Base-by-base conservation (phyloP, 2,329 filamentous ascomycete genomes). In the Arthrinium puccinioides region DNA sequence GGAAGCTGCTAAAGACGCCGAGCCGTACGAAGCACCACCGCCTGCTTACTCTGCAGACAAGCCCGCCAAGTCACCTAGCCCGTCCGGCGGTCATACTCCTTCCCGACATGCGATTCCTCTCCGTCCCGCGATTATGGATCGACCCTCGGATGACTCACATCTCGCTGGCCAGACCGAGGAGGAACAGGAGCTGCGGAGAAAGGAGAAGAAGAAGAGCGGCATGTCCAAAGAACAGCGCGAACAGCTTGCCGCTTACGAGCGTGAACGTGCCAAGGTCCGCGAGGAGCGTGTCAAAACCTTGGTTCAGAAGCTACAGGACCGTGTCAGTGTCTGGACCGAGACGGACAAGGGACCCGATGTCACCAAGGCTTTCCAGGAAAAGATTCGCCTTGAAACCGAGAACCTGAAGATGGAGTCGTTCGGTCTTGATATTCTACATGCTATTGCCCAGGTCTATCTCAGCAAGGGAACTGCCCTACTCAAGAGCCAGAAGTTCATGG, bases 391-490 rank as follows among this genome's bases (percentile, higher is more conserved):
- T 27, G 92, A 98, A 65, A 87, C 94, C 19, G 92, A 98, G 68
- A 94, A 97, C 57, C 71, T 98, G 51, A 98, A 97, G 73, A 98
- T 98, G 87, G 92, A 98, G 66, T 94, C 86, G 1, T 98, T 98
- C 52, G 92, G 92, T 36, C 73, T 98, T 28, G 92, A 98, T 46
- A 97, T 97, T 50, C 71, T 96, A 33, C 90, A 97, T 61, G 89
- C 92, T 31, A 94, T 98, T 52, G 92, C 92, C 13, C 74, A 84
- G 49, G 94, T 87, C 4, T 98, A 98, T 61, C 65, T 92, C 20
- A 79, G 81, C 59, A 97, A 97, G 64, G 87, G 84, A 4, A 86
- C 84, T 1, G 82, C 82, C 2, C 82, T 96, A 55, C 73, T 98
- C 47, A 94, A 95, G 60, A 90, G 84, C 34, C 92, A 98, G 59